These are phyloP conservation scores for Yamadazyma kitorensis DNA, from an alignment of 805 yeast species.

Conservation along the genomic window DNA sequence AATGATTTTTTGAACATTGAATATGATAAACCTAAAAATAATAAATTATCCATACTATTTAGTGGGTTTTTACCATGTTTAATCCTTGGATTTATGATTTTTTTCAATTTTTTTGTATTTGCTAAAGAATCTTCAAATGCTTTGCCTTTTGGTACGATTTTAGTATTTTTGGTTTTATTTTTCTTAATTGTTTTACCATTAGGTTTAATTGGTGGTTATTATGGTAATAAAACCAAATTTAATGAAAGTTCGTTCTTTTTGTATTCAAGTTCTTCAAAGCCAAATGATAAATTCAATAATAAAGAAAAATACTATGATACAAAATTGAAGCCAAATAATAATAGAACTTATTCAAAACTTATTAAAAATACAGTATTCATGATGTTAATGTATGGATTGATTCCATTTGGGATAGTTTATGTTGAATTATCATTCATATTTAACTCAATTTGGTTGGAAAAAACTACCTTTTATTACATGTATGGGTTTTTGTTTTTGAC, in stretches of 20 bases:
- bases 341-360: not conserved
- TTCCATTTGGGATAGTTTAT: constrained; percentile 79
- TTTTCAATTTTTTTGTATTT: constrained; percentile 71
- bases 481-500: constrained; percentile 75
- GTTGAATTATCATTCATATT: constrained; percentile 73
- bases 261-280: constrained; percentile 3
- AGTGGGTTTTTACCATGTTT: constrained; percentile 44
- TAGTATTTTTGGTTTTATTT: constrained; percentile 57
- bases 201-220: constrained; percentile 67
- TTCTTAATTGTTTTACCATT: constrained; percentile 70
- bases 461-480: constrained; percentile 73
- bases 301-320: not conserved
- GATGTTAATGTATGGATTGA: constrained; percentile 56
- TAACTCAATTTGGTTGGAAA: constrained; percentile 77
- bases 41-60: constrained; percentile 24
- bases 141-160: constrained; percentile 73
- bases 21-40: constrained; percentile 13
- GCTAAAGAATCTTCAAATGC: constrained; percentile 72
- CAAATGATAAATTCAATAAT: not conserved
- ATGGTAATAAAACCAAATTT: constrained; percentile 39
- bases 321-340: not conserved
- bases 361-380: constrained; percentile 14
- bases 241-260: constrained; percentile 18
- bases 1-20: constrained; percentile 30
- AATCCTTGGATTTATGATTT: constrained; percentile 49